Percentiles rank a stretch among this genome's conserved stretches.
Conservation (phyloP, 2,329 filamentous ascomycete genomes). For the Colletotrichum horii region DNA sequence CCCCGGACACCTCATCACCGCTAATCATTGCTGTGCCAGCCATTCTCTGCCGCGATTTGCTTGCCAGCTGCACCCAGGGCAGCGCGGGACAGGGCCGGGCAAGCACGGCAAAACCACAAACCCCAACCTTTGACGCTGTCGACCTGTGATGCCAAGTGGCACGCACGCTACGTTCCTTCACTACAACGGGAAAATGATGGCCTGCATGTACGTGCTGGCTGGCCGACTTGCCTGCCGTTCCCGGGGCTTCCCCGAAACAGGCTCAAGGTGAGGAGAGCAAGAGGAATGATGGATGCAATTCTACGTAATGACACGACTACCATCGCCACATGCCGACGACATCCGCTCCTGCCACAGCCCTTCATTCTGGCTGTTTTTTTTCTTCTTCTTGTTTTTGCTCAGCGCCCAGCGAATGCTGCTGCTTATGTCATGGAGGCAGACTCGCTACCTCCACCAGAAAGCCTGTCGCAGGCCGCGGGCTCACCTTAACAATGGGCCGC, state of each 20-base stretch:
- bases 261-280: not conserved
- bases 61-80: not conserved
- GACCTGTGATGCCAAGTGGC: not conserved
- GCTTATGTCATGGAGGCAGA: not conserved
- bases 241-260: not conserved
- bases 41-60: not conserved
- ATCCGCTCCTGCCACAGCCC: not conserved
- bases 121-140: not conserved
- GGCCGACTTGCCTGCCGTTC: not conserved
- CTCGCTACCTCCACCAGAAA: not conserved
- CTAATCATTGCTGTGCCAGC: not conserved
- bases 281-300: constrained; percentile 4
- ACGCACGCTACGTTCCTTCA: not conserved
- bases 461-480: constrained; percentile 1
- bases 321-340: constrained; percentile 16
- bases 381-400: not conserved
- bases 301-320: constrained; percentile 20
- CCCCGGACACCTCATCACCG: not conserved
- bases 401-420: not conserved
- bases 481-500: not conserved
- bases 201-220: not conserved
- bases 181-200: constrained; percentile 15
- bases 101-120: not conserved
- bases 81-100: not conserved
- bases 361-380: not conserved